phyloP scores from a whole-genome alignment of 352 stramenopile species.

The Phytophthora uliginosa region DNA sequence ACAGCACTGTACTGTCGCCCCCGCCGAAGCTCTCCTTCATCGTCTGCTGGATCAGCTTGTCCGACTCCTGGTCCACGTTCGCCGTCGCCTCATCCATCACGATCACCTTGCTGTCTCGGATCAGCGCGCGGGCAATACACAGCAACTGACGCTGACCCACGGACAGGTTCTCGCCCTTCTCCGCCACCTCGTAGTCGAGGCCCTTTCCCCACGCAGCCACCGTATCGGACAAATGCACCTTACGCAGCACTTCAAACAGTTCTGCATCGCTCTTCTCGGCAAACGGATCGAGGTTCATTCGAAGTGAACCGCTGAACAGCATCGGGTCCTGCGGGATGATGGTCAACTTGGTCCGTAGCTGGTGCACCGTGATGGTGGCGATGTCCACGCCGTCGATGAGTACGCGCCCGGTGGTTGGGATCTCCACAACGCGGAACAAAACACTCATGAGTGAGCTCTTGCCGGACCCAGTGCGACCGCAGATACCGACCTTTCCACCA shows the following conservation, averaged over 20 bases:
- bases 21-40: constrained; percentile 92
- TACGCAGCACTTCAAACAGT: constrained; percentile 57
- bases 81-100: constrained; percentile 97
- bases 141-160: constrained; percentile 97
- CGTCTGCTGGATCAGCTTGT: constrained; percentile 71
- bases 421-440: constrained; percentile 55
- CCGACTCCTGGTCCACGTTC: constrained; percentile 87
- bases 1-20: constrained; percentile 89
- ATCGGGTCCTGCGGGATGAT: constrained; percentile 92
- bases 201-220: constrained; percentile 64
- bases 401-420: constrained; percentile 58
- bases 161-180: constrained; percentile 96
- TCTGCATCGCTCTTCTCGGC: constrained; percentile 66
- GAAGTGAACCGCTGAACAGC: constrained; percentile 90
- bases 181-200: constrained; percentile 89
- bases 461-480: constrained; percentile 50
- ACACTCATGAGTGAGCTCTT: constrained; percentile 60
- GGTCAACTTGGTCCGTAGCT: constrained; percentile 47
- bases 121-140: constrained; percentile 95
- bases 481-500: constrained; percentile 88
- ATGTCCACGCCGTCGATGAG: constrained; percentile 91
- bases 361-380: constrained; percentile 38
- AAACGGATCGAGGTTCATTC: constrained; percentile 94
- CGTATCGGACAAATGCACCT: constrained; percentile 68
- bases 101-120: constrained; percentile 92